Percentiles rank a stretch among this genome's conserved stretches.
Evolutionary conservation across 306 rosid species (phyloP).

Genomic region (Prunus armeniaca): DNA sequence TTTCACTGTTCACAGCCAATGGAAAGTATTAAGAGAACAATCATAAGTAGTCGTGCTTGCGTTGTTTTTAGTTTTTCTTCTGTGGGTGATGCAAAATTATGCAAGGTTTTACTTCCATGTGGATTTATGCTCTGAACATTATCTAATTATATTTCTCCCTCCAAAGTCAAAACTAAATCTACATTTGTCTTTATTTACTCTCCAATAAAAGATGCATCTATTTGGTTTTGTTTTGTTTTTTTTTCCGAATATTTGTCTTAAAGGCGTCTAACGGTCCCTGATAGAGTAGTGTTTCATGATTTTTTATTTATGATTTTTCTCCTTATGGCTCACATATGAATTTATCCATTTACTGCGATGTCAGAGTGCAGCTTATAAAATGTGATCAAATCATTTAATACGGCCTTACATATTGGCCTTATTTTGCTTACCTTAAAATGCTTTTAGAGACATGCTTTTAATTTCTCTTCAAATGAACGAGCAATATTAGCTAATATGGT

Average conservation of each 20-base stretch:
- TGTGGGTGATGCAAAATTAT: neutral
- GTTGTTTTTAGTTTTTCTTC: neutral
- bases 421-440: slow-evolving; percentile 1
- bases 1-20: neutral
- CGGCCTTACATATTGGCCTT: neutral
- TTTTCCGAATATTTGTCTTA: neutral
- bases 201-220: neutral
- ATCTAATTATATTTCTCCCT: neutral
- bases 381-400: neutral
- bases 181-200: neutral
- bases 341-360: neutral
- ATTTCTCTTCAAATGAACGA: neutral
- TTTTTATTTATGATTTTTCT: neutral
- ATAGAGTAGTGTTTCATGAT: neutral
- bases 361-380: slow-evolving; percentile 6
- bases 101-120: too few species aligned
- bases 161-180: neutral
- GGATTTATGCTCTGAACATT: neutral
- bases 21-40: neutral
- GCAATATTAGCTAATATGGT: neutral
- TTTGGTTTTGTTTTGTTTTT: neutral
- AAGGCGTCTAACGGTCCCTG: neutral
- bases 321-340: neutral
- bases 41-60: neutral
- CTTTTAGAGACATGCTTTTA: neutral